Percentiles rank a stretch among this genome's conserved stretches.
Evolutionary conservation across 2,329 filamentous ascomycete genomes (phyloP).

Genomic region (Phaeosphaeria sp.): DNA sequence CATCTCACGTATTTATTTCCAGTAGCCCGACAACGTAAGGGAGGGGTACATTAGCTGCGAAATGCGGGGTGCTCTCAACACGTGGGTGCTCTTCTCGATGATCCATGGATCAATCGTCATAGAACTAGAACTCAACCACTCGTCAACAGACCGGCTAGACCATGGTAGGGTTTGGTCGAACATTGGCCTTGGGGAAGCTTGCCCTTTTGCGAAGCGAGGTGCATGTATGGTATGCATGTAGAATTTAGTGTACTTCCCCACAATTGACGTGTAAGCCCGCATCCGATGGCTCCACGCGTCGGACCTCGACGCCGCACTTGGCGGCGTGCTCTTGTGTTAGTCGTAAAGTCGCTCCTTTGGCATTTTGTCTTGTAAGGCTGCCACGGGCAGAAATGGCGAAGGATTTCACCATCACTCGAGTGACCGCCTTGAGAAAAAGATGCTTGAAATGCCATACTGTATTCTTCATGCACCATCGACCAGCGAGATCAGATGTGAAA

Average conservation of each 20-base stretch:
- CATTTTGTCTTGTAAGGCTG: too few relatives aligned
- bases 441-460: not conserved
- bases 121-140: constrained; percentile 3
- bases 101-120: constrained; percentile 12
- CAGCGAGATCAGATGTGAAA: not conserved
- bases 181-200: not conserved
- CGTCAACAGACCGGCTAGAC: constrained; percentile 11
- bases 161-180: constrained; percentile 7
- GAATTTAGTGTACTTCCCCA: not conserved
- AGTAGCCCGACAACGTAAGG: constrained; percentile 28
- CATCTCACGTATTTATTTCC: not conserved
- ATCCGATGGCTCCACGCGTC: not conserved
- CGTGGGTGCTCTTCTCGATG: constrained; percentile 29
- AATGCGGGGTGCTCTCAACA: constrained; percentile 36
- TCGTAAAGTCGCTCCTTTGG: too few relatives aligned
- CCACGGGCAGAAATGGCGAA: too few relatives aligned
- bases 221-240: not conserved
- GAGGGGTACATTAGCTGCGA: constrained; percentile 30
- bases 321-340: not conserved
- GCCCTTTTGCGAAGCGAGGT: not conserved
- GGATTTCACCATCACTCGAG: too few relatives aligned
- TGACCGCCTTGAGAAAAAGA: not conserved
- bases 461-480: not conserved
- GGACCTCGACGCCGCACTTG: not conserved
- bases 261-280: not conserved